These are phyloP conservation scores for Bretschneidera sinensis DNA, from an alignment of 345 rosid genomes.

Conservation along the genomic window DNA sequence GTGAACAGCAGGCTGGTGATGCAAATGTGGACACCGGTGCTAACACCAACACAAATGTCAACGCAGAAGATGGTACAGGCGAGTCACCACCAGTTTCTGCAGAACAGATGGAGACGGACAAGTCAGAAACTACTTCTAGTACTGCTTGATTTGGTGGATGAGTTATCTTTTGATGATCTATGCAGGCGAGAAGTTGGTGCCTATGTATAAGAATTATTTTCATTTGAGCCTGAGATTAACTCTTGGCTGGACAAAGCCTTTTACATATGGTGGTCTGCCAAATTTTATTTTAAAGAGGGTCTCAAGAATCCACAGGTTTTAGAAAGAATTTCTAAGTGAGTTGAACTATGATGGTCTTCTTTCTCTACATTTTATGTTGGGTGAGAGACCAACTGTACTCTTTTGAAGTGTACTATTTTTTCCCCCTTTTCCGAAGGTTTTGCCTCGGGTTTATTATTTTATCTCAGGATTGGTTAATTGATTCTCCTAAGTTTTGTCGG, in stretches of 20 bases:
- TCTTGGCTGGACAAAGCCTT: slow-evolving; percentile 14
- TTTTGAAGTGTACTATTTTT: not conserved
- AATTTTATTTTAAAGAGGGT: slow-evolving; percentile 15
- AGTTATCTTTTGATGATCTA: slow-evolving; percentile 2
- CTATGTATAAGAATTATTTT: slow-evolving; percentile 19
- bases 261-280: slow-evolving; percentile 6
- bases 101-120: slow-evolving; percentile 81
- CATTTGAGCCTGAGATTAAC: slow-evolving; percentile 10
- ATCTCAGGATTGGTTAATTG: too few species aligned
- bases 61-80: slow-evolving; percentile 22
- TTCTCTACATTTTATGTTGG: slow-evolving; percentile 7
- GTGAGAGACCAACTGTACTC: not conserved
- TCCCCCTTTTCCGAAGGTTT: slow-evolving; percentile 3
- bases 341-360: not conserved
- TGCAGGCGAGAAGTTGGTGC: slow-evolving; percentile 11
- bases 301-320: slow-evolving; percentile 26
- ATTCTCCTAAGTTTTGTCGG: too few species aligned
- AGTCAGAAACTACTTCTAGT: slow-evolving; percentile 30
- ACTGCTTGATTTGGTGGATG: slow-evolving; percentile 22
- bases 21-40: slow-evolving; percentile 17
- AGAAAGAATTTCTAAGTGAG: slow-evolving; percentile 5
- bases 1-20: slow-evolving; percentile 34
- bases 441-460: not conserved
- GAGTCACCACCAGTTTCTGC: slow-evolving; percentile 40
- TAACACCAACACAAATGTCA: slow-evolving; percentile 13